Conservation (phyloP, 1,284 basidiomycete species). For the Tranzscheliella williamsii region DNA sequence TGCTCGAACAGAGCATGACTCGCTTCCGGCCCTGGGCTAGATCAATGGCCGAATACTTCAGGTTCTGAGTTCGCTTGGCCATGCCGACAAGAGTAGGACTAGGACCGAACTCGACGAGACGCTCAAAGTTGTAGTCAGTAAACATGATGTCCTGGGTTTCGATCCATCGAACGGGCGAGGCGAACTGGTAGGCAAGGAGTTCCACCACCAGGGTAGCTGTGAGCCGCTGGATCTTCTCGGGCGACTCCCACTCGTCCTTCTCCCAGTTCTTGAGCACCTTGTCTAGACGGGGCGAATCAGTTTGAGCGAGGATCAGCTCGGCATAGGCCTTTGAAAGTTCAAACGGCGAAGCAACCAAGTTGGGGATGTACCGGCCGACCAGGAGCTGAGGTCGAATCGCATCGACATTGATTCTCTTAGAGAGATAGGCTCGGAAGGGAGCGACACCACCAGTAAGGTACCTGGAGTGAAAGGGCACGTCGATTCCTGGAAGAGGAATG, state of each 20-base stretch:
- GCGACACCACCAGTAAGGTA: constrained; percentile 95
- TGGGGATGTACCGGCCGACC: constrained; percentile 79
- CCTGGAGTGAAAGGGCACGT: constrained; percentile 98
- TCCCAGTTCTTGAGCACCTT: constrained; percentile 93
- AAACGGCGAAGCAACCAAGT: constrained; percentile 93
- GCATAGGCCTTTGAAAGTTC: constrained; percentile 85
- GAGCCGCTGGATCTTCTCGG: constrained; percentile 83
- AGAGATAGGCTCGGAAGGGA: constrained; percentile 91
- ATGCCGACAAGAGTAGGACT: constrained; percentile 94
- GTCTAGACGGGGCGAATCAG: constrained; percentile 81
- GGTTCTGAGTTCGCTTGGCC: constrained; percentile 91
- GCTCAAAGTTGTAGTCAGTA: constrained; percentile 81
- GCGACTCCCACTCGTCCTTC: constrained; percentile 80
- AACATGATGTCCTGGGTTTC: constrained; percentile 97
- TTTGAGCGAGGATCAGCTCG: constrained; percentile 71
- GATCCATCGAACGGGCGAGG: constrained; percentile 82
- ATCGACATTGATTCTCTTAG: constrained; percentile 91
- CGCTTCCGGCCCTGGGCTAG: constrained; percentile 80
- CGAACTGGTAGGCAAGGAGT: constrained; percentile 91
- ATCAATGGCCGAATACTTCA: constrained; percentile 90
- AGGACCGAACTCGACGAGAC: constrained; percentile 92
- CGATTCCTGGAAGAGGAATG: constrained; percentile 76
- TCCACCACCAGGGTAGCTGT: constrained; percentile 95
- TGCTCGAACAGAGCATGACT: constrained; percentile 86
- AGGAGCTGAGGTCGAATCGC: constrained; percentile 75